Base-by-base conservation (phyloP, 164 flowering plant genomes). In the Chimonanthus praecox region DNA sequence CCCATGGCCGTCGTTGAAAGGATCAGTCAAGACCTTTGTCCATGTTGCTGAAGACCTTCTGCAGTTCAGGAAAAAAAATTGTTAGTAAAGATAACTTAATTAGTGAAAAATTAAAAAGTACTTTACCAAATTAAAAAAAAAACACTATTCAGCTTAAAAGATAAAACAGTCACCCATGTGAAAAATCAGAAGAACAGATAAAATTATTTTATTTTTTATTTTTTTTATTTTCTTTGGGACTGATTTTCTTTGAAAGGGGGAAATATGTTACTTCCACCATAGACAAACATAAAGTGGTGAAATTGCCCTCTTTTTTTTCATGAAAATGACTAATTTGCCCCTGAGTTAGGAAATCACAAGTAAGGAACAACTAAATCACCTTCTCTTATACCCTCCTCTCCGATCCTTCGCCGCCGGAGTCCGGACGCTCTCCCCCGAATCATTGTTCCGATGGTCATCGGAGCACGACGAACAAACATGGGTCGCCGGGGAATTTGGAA, bases 1-100 rank as follows among this genome's bases (percentile, higher is more conserved):
- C 7, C 81, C 82, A 68, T 78, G 73, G 15, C 86, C 88, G 49
- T 90, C 95, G 2, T 80, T 85, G 4, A 70, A 13, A 1, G 76
- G 84, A 0, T 71, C 58, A 0, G 73, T 7, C 11, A 76, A 65
- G 5, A 65, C 21, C n/a, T 10, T 75, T 0, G 70, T 63, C 83
- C 76, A 66, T 54, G 75, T 47, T 7, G 70, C 54, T 0, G 49
- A 18, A 7, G 49, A 13, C 61, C 67, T 67, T 68, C 83, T 80
- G 77, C 13, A 48, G 70, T 4, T 2, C 50, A 61, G 47, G n/a
- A 71, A 47, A 61, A n/a, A 13, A 13, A 47, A 71, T 18, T 49
- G 20, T 47, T 46, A 47, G 10, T n/a, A 15, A 16, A 47, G 2
- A 60, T 15, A 20, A 7, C 16, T 61, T 16, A 63, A 10, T 7